Conservation (phyloP, 768 basidiomycete genomes). For the Suillus cothurnatus region DNA sequence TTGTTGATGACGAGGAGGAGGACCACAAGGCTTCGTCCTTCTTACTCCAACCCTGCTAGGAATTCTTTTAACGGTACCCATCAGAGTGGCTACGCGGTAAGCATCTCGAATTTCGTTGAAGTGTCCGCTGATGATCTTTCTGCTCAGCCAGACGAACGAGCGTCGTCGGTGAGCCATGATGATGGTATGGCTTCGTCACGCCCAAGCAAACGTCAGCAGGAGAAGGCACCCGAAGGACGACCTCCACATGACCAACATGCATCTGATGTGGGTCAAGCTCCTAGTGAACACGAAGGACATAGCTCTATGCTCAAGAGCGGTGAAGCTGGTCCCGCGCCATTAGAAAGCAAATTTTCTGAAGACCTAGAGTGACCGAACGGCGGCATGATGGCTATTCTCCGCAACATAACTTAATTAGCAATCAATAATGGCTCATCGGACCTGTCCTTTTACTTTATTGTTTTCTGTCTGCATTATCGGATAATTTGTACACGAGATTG, state of each 20-base stretch:
- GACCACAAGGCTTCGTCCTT: conserved; percentile 55
- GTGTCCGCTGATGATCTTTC: conserved; percentile 13
- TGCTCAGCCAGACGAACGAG: conserved; percentile 50
- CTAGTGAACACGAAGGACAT: conserved; percentile 12
- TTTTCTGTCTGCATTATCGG: neutral
- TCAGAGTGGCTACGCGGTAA: conserved; percentile 64
- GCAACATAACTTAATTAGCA: neutral
- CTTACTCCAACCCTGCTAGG: conserved; percentile 55
- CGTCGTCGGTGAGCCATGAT: conserved; percentile 4
- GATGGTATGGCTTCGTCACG: conserved; percentile 35
- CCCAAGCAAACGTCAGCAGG: conserved; percentile 63
- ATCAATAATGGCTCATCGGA: neutral
- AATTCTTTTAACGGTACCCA: conserved; percentile 43
- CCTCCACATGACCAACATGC: conserved; percentile 30
- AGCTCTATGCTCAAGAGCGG: conserved; percentile 9
- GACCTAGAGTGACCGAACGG: conserved; percentile 6
- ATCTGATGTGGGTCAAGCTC: conserved; percentile 16
- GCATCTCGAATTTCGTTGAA: conserved; percentile 27
- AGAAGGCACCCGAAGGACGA: conserved; percentile 71
- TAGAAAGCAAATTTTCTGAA: conserved; percentile 36
- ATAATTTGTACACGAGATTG: neutral
- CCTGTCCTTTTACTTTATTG: neutral
- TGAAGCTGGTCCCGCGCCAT: conserved; percentile 33
- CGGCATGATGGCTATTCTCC: neutral
- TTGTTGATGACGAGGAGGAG: conserved; percentile 43